Evolutionary conservation across 2,329 filamentous ascomycete genomes (phyloP).

Genomic region (Colletotrichum simmondsii): DNA sequence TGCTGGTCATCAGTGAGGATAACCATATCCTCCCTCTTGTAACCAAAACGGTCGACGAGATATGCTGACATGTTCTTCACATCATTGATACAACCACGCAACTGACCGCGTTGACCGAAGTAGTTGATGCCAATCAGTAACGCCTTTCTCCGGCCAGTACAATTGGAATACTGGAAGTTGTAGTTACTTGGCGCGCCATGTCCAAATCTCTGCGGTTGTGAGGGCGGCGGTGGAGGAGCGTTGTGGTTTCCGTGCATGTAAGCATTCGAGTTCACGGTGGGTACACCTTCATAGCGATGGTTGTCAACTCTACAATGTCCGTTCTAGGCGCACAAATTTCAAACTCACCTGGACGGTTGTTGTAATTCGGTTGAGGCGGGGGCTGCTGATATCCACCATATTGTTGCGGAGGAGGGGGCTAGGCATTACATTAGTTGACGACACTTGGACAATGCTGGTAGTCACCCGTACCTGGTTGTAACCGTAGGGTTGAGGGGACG

Average conservation of each 20-base stretch:
- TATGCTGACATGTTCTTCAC: conserved; percentile 97
- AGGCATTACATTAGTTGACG: conserved; percentile 34
- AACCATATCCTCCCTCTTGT: conserved; percentile 97
- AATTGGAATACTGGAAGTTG: conserved; percentile 90
- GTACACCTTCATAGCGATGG: conserved; percentile 46
- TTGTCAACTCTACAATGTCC: not conserved
- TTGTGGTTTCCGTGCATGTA: conserved; percentile 67
- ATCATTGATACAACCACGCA: conserved; percentile 96
- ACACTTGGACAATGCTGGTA: conserved; percentile 1
- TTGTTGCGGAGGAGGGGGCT: conserved; percentile 53
- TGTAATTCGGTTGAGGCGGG: conserved; percentile 58
- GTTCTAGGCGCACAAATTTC: not conserved
- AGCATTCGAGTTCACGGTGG: conserved; percentile 60
- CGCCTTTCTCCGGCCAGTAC: conserved; percentile 88
- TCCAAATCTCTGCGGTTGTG: conserved; percentile 78
- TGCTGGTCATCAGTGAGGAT: conserved; percentile 96
- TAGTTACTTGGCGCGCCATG: conserved; percentile 84
- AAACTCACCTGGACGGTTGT: conserved; percentile 58
- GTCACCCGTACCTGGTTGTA: conserved; percentile 52
- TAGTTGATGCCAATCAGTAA: conserved; percentile 96
- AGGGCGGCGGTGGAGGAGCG: conserved; percentile 74
- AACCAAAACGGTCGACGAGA: conserved; percentile 88
- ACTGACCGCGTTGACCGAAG: conserved; percentile 89
- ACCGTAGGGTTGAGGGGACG: conserved; percentile 58
- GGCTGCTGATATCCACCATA: conserved; percentile 52